phyloP scores from a whole-genome alignment of 2,329 filamentous ascomycete genomes.

The Phialocephala sp. region DNA sequence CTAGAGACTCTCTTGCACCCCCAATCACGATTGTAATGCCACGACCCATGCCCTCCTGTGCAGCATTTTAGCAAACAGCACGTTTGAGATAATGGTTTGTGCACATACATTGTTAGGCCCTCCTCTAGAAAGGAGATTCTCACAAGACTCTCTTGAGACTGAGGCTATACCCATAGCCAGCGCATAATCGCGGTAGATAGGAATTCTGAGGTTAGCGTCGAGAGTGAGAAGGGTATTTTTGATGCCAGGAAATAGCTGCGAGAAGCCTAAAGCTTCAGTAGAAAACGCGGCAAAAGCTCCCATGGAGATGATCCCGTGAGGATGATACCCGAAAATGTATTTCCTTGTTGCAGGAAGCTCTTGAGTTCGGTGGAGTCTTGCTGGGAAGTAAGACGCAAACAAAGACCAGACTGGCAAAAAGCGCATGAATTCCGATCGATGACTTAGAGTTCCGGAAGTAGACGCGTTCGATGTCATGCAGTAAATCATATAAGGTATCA shows the following conservation, averaged over 20 bases:
- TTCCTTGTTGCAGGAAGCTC: constrained; percentile 81
- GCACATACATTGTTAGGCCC: constrained; percentile 63
- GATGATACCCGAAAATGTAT: constrained; percentile 97
- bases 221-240: constrained; percentile 92
- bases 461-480: constrained; percentile 80
- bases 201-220: constrained; percentile 94
- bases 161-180: constrained; percentile 85
- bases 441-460: constrained; percentile 74
- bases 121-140: constrained; percentile 83
- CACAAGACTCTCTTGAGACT: constrained; percentile 89
- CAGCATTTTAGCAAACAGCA: constrained; percentile 17
- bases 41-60: constrained; percentile 82
- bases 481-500: constrained; percentile 80
- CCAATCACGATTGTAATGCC: constrained; percentile 96
- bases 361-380: constrained; percentile 82
- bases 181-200: constrained; percentile 94
- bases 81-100: neutral
- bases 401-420: constrained; percentile 80
- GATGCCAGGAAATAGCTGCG: constrained; percentile 88
- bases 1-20: constrained; percentile 88
- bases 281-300: constrained; percentile 93
- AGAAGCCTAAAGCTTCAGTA: constrained; percentile 88
- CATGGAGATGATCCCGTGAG: constrained; percentile 95
- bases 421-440: constrained; percentile 77
- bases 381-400: constrained; percentile 93